Evolutionary conservation across 306 rosid species (phyloP).

Genomic region (Fragaria ananassa): DNA sequence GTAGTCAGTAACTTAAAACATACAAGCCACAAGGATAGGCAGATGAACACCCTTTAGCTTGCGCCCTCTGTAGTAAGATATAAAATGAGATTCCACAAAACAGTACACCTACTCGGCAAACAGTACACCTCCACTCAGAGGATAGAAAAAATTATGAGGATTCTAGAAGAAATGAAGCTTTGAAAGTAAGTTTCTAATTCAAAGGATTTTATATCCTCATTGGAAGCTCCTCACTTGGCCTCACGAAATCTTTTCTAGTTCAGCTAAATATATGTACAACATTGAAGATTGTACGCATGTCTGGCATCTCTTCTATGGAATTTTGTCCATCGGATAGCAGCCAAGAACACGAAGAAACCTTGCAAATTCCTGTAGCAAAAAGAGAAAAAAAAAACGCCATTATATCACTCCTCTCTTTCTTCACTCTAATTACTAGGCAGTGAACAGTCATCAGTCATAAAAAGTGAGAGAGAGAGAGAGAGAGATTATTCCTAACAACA

Average conservation of each 20-base stretch:
- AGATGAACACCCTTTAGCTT: conserved; percentile 1
- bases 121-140: conserved; percentile 33
- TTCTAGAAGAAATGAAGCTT: conserved; percentile 20
- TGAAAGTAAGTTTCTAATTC: conserved; percentile 11
- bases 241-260: conserved; percentile 12
- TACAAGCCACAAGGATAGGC: not conserved
- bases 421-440: not conserved
- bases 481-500: not conserved
- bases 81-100: conserved; percentile 13
- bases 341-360: conserved; percentile 76
- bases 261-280: conserved; percentile 33
- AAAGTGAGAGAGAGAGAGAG: not conserved
- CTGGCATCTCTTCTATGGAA: conserved; percentile 18
- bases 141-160: conserved; percentile 29
- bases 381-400: not conserved
- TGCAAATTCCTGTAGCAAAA: conserved; percentile 56
- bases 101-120: conserved; percentile 12
- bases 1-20: not conserved
- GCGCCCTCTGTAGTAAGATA: conserved; percentile 9
- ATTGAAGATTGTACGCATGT: not conserved
- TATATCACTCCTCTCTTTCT: not conserved
- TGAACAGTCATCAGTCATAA: not conserved
- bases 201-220: conserved; percentile 2
- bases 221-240: conserved; percentile 12
- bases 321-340: conserved; percentile 53